Conservation (phyloP, 2,329 filamentous ascomycete genomes). For the Cladophialophora exuberans region DNA sequence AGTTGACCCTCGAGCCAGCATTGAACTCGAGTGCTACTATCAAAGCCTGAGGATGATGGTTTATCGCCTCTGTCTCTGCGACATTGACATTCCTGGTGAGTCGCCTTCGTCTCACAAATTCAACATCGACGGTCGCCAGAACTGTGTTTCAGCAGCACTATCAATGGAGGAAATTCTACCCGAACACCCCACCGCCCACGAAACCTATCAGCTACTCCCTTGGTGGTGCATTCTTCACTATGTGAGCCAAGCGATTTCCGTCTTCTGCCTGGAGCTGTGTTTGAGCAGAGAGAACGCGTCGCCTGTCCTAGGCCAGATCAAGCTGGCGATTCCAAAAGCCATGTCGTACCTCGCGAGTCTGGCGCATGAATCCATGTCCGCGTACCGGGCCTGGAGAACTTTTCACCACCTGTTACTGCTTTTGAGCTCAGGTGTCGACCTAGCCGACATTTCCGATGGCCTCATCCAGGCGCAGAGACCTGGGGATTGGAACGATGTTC, state of each 20-base stretch:
- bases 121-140: constrained; percentile 27
- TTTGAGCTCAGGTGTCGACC: constrained; percentile 9
- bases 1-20: constrained; percentile 26
- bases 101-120: constrained; percentile 27
- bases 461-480: constrained; percentile 18
- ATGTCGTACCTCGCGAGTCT: constrained; percentile 31
- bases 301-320: constrained; percentile 25
- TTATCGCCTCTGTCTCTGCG: constrained; percentile 37
- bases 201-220: constrained; percentile 31
- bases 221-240: constrained; percentile 38
- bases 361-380: constrained; percentile 19
- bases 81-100: constrained; percentile 32
- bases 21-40: constrained; percentile 34
- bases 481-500: constrained; percentile 14
- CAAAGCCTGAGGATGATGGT: constrained; percentile 36
- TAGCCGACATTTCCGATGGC: constrained; percentile 12
- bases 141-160: constrained; percentile 35
- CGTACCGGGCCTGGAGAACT: constrained; percentile 28
- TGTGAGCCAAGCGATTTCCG: constrained; percentile 34
- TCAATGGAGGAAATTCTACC: constrained; percentile 33
- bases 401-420: constrained; percentile 20
- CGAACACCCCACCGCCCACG: constrained; percentile 29
- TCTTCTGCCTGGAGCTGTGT: constrained; percentile 35
- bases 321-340: constrained; percentile 33
- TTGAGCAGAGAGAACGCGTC: constrained; percentile 32